Conservation (phyloP, 140 eudicot genomes). For the Stevia rebaudiana region DNA sequence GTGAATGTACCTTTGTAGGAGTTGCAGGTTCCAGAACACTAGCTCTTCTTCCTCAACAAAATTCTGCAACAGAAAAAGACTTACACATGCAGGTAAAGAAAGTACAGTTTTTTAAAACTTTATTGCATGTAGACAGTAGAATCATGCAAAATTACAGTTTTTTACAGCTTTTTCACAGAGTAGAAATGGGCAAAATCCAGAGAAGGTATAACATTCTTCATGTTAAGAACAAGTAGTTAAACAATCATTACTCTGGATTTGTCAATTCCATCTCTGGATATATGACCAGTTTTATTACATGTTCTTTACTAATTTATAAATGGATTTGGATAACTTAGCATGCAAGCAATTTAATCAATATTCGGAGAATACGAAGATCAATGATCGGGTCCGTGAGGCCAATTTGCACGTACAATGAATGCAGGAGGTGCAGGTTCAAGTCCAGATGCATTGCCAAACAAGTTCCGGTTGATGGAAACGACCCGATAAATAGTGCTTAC, state of each 20-base stretch:
- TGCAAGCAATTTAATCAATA: conserved; percentile 4
- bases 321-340: conserved; percentile 3
- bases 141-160: too few species aligned
- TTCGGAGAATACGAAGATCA: conserved; percentile 17
- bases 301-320: background rate
- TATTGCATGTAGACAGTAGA: too few species aligned
- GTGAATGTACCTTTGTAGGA: too few species aligned
- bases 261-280: too few species aligned
- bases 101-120: too few species aligned
- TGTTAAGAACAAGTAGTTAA: too few species aligned
- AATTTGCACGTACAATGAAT: conserved; percentile 70
- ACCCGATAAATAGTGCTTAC: conserved; percentile 62
- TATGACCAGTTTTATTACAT: too few species aligned
- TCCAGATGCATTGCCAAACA: conserved; percentile 53
- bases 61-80: conserved; percentile 12
- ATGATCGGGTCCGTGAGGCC: conserved; percentile 65
- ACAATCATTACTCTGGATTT: too few species aligned
- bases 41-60: background rate
- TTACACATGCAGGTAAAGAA: too few species aligned
- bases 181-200: too few species aligned
- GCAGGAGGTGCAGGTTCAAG: conserved; percentile 60
- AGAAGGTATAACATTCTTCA: too few species aligned
- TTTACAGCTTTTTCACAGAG: too few species aligned
- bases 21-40: background rate
- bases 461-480: conserved; percentile 79